A percentile compares a stretch with the other conserved stretches of the same genome.
Evolutionary conservation across 1,139 yeast genomes (phyloP).

Genomic region (Zygosaccharomyces pseudobailii): DNA sequence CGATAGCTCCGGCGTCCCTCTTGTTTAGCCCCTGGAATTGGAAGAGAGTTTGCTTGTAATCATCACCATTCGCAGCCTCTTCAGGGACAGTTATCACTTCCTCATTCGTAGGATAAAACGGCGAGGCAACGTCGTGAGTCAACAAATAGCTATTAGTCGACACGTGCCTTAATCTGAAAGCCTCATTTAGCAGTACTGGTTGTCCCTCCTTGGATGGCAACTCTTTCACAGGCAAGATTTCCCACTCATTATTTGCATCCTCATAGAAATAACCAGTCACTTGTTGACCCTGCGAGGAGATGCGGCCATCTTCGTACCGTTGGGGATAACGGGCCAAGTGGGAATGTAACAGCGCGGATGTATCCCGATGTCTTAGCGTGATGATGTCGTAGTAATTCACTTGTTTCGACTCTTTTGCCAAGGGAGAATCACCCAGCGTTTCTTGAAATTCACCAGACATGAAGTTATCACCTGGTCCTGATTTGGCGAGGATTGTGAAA

Average conservation of each 20-base stretch:
- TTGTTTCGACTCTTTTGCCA: conserved; percentile 65
- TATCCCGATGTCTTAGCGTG: conserved; percentile 72
- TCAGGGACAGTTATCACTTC: conserved; percentile 73
- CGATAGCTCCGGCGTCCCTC: conserved; percentile 43
- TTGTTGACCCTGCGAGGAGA: conserved; percentile 93
- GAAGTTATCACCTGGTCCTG: conserved; percentile 94
- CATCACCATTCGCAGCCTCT: conserved; percentile 53
- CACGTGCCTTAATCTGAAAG: conserved; percentile 75
- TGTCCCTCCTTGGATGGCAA: conserved; percentile 41
- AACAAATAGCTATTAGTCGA: conserved; percentile 72
- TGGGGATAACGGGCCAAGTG: conserved; percentile 72
- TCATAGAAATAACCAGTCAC: conserved; percentile 65
- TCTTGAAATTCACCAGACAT: conserved; percentile 95
- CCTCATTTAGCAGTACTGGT: conserved; percentile 55
- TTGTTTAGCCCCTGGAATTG: conserved; percentile 61
- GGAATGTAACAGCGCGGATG: conserved; percentile 76
- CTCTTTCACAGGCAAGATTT: conserved; percentile 63
- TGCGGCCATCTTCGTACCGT: conserved; percentile 93
- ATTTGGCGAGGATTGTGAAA: conserved; percentile 68
- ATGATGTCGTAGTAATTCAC: conserved; percentile 72
- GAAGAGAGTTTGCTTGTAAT: conserved; percentile 74
- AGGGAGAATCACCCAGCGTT: conserved; percentile 75
- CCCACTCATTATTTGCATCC: conserved; percentile 81
- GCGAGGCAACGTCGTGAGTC: conserved; percentile 98
- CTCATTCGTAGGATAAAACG: conserved; percentile 81